Evolutionary conservation across 106 monocot genomes (phyloP), one percentile per base, ranked within the genome.

Genomic region (Xerophyta viscosa): DNA sequence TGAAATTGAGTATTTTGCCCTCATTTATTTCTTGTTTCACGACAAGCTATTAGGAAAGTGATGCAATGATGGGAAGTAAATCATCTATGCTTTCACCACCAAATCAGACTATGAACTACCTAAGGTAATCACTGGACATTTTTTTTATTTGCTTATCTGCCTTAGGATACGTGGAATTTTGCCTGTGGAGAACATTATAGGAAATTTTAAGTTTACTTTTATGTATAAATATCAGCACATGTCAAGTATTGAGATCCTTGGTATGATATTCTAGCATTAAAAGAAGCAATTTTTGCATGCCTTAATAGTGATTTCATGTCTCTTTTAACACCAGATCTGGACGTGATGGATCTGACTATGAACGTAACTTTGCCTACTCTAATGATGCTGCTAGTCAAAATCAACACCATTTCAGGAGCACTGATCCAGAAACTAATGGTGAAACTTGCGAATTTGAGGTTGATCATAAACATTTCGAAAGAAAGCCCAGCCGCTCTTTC

Each of bases 291-390:
- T 14, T 8, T 44, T 44, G 14, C 30, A n/a, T 54, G 11, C 31
- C 31, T 7, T 19, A 5, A 31, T 54, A 54, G 17, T n/a, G n/a
- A n/a, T n/a, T n/a, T n/a, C 31, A 54, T 19, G 8, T 27, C 3
- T 31, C 30, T 9, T 54, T 39, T 57, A 25, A n/a, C 19, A 29
- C 29, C 50, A 78, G 71, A 42, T 12, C 22, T 11, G 57, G 28
- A 45, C 39, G 56, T 12, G 44, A 64, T 37, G 77, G 36, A 27
- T 58, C 66, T 36, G 66, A 71, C 2, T 41, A 60, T 66, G 77
- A 62, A 19, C 50, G 2, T 27, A 29, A 17, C 24, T 26, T 24
- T 20, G 20, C 52, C 52, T 29, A 36, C 12, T 23, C 52, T 53
- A 56, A 24, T 14, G 29, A 60, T 65, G 42, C 2, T 53, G 3